Base-by-base conservation (phyloP, 1,284 basidiomycete genomes). In the Cronartium quercuum region DNA sequence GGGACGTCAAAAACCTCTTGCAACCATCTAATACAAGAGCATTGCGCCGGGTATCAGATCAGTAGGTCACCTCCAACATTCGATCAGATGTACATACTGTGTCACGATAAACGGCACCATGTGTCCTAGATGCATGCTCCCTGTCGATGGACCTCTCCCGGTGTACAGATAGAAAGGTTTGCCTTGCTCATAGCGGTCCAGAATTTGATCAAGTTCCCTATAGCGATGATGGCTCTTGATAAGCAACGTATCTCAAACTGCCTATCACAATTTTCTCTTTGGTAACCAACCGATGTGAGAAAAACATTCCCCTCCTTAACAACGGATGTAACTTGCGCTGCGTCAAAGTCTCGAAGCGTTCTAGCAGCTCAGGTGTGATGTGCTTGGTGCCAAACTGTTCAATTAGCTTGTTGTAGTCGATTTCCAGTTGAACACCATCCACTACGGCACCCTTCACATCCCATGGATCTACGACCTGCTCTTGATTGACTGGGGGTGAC, bases 151-250 rank as follows among this genome's bases (percentile, higher is more conserved):
- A 12, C 96, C 96, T 75, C 96, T 88, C 42, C 96, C 96, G 0
- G 96, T 99, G 83, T 99, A 99, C 78, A 99, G 84, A 85, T 92
- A 99, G 84, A 98, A 98, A 5, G 94, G 95, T 83, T 98, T 96
- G 21, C 91, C 90, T 82, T 96, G 90, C 84, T 98, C 95, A 83
- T 92, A 98, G 66, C 94, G 89, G 82, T 96, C 93, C 69, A 99
- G 84, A 76, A 98, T 97, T 79, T 88, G 87, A 83, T 95, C 90
- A 79, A 99, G 89, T 76, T 98, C 96, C 76, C 94, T 95, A 79
- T 35, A 63, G 41, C 34, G 24, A 29, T 13, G 3, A n/a, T n/a
- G n/a, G n/a, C n/a, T n/a, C n/a, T n/a, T n/a, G n/a, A n/a, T n/a
- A 66, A 10, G 24, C 15, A 42, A 64, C 15, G 21, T 13, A 69